Evolutionary conservation across 305 asterid genomes (phyloP).

Genomic region (Solanum hybrid): DNA sequence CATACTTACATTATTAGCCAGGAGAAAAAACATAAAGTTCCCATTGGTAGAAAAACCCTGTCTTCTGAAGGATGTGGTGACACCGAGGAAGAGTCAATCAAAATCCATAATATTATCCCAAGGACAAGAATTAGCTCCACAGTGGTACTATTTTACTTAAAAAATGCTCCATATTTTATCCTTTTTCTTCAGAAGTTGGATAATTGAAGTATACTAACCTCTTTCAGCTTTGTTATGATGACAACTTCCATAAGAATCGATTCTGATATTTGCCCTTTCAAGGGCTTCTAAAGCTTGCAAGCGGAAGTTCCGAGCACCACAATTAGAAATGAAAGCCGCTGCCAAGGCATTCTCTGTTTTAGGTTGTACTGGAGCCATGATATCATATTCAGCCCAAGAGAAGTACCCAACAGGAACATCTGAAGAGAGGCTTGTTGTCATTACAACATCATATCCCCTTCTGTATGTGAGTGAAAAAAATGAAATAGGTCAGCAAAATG

Average conservation of each 20-base stretch:
- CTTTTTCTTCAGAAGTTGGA: background rate
- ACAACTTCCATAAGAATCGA: conserved; percentile 92
- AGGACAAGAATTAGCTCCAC: background rate
- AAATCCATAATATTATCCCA: background rate
- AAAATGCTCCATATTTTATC: background rate
- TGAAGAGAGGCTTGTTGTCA: conserved; percentile 98
- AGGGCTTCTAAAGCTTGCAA: conserved; percentile 80
- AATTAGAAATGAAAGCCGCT: conserved; percentile 96
- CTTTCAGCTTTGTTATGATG: conserved; percentile 70
- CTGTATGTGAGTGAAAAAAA: conserved; percentile 20
- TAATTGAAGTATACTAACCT: conserved; percentile 33
- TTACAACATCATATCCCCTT: conserved; percentile 67
- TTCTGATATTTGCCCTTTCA: conserved; percentile 54
- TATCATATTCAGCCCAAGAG: conserved; percentile 96
- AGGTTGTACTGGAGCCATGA: conserved; percentile 89
- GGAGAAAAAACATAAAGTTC: background rate
- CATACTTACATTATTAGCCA: background rate
- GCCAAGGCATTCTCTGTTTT: conserved; percentile 71
- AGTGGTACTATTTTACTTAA: background rate
- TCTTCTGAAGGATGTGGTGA: background rate
- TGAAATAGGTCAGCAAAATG: background rate
- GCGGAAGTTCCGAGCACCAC: conserved; percentile 88
- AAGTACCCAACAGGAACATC: conserved; percentile 99
- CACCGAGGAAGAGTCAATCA: background rate
- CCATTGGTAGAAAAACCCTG: background rate